Percentiles rank a stretch among this genome's conserved stretches.
These are phyloP conservation scores for Periconia sp. DNA, from an alignment of 2,329 filamentous ascomycete genomes.

Conservation along the genomic window DNA sequence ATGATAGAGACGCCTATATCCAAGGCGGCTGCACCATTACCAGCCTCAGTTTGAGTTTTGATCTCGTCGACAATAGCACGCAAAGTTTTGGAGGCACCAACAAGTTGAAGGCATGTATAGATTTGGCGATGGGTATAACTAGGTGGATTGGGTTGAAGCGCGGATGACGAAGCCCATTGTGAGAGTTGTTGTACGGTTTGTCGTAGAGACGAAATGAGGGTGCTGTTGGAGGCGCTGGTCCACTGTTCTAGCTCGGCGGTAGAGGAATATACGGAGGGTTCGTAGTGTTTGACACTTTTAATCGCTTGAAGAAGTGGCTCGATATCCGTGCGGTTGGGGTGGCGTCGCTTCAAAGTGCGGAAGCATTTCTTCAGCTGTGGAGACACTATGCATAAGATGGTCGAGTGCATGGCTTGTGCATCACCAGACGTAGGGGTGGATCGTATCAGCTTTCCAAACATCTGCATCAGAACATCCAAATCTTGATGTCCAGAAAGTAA, in stretches of 20 bases:
- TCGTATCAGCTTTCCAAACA: conserved; percentile 71
- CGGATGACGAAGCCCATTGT: conserved; percentile 63
- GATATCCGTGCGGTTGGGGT: conserved; percentile 69
- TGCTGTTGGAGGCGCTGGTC: conserved; percentile 59
- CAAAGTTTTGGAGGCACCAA: conserved; percentile 65
- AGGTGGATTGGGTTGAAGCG: conserved; percentile 56
- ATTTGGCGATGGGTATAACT: conserved; percentile 74
- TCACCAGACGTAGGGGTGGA: conserved; percentile 72
- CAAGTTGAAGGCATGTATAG: conserved; percentile 60
- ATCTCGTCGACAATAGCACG: conserved; percentile 68
- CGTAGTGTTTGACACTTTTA: conserved; percentile 52
- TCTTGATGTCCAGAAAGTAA: conserved; percentile 66
- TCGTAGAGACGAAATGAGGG: conserved; percentile 60
- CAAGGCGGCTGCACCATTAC: conserved; percentile 63
- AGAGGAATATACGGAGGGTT: conserved; percentile 64
- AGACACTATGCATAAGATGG: conserved; percentile 71
- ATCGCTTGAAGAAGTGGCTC: conserved; percentile 69
- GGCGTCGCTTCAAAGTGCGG: conserved; percentile 65
- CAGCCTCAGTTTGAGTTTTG: conserved; percentile 61
- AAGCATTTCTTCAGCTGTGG: conserved; percentile 69
- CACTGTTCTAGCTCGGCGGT: conserved; percentile 70
- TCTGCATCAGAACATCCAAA: conserved; percentile 68
- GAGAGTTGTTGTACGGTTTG: conserved; percentile 64
- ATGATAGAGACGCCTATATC: conserved; percentile 71
- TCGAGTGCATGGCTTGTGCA: conserved; percentile 69